Evolutionary conservation across 2,329 filamentous ascomycete genomes (phyloP), one percentile per base, ranked within the genome.

Genomic region (Colletotrichum tanaceti): DNA sequence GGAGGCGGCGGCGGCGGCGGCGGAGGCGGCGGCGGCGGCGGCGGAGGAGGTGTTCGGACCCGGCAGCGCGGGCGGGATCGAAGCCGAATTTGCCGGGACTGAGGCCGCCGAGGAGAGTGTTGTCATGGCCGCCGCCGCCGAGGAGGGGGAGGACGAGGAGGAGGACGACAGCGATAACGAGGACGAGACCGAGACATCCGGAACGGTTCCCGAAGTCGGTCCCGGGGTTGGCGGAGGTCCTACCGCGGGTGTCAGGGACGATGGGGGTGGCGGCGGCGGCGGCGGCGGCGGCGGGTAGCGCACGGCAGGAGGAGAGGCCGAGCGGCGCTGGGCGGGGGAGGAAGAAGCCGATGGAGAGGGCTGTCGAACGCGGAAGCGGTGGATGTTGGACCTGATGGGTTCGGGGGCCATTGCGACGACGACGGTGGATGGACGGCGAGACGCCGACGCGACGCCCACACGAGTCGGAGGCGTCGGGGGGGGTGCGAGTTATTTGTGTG

Each of bases 351-450:
- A 63, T 54, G 65, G 66, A 71, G 72, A 71, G 22, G 69, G 59
- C 49, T 71, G 74, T 49, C 73, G 72, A 60, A 75, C 65, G 54
- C 75, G 75, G 63, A 75, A 75, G 58, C 75, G 74, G 60, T 75
- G 72, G 44, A 74, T 71, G 38, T 71, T 74, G 49, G 74, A 65
- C 60, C 70, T 72, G 69, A 72, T 72, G 22, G 70, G 65, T 32
- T 71, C 70, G 50, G 67, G 58, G 24, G 70, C 61, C 71, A 72
- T 72, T 63, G 62, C 65, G 22, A 28, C 65, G 22, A 28, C 62
- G 38, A n/a, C n/a, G n/a, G 44, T 50, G 53, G 20, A 39, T 18
- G 38, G 63, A 65, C 66, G 62, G 66, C 62, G 44, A 55, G 55
- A 43, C 9, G 62, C 66, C 66, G 66, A 69, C 66, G 55, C 62